phyloP scores from a whole-genome alignment of 768 basidiomycete genomes.

The Hortiboletus campestris region DNA sequence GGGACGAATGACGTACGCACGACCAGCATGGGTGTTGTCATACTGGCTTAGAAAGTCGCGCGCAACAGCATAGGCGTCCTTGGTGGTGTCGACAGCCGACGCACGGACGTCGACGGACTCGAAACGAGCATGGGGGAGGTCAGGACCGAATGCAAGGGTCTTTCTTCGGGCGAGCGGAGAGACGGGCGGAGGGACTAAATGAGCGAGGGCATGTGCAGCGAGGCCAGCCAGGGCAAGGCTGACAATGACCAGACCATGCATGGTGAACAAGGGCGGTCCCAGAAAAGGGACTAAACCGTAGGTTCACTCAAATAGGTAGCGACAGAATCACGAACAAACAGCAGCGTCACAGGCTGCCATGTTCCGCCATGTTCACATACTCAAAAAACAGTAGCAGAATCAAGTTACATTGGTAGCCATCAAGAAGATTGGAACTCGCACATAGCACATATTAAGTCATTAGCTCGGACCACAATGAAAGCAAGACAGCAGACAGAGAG shows the following conservation, averaged over 20 bases:
- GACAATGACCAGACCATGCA: slow-evolving; percentile 66
- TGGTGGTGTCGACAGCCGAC: slow-evolving; percentile 38
- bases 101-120: slow-evolving; percentile 40
- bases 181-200: slow-evolving; percentile 24
- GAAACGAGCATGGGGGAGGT: slow-evolving; percentile 70
- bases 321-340: too few species aligned
- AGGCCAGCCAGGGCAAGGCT: slow-evolving; percentile 58
- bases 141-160: slow-evolving; percentile 86
- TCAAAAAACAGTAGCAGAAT: neutral
- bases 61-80: slow-evolving; percentile 62
- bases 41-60: slow-evolving; percentile 50
- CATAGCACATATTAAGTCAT: slow-evolving; percentile 11
- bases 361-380: too few species aligned
- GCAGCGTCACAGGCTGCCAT: too few species aligned
- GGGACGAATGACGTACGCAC: slow-evolving; percentile 59
- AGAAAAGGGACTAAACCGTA: too few species aligned
- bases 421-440: neutral
- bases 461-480: slow-evolving; percentile 1
- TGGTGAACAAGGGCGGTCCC: slow-evolving; percentile 22
- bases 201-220: slow-evolving; percentile 53
- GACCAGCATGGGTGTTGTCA: slow-evolving; percentile 33
- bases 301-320: too few species aligned
- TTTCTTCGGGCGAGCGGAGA: slow-evolving; percentile 51
- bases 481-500: slow-evolving; percentile 7
- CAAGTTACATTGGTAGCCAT: neutral